Evolutionary conservation across 1,139 yeast genomes (phyloP).

Genomic region (Debaryomyces sp.): DNA sequence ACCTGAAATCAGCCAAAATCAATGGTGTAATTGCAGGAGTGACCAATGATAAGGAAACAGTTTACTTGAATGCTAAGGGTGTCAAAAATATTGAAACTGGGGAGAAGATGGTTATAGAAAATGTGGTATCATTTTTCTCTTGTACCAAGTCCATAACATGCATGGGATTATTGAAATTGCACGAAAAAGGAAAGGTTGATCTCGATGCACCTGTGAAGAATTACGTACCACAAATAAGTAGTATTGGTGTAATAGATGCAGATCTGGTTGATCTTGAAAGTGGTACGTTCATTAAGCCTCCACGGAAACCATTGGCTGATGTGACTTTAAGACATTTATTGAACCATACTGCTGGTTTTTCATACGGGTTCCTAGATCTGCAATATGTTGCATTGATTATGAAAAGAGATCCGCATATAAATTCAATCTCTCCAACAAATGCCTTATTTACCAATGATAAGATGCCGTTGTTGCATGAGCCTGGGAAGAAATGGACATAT

Average conservation of each 20-base stretch:
- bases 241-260: slow-evolving; percentile 42
- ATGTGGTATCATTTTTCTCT: slow-evolving; percentile 42
- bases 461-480: slow-evolving; percentile 52
- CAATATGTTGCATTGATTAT: slow-evolving; percentile 26
- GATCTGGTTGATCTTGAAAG: slow-evolving; percentile 34
- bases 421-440: slow-evolving; percentile 26
- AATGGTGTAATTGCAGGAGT: slow-evolving; percentile 34
- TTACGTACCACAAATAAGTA: slow-evolving; percentile 44
- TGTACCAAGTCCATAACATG: slow-evolving; percentile 54
- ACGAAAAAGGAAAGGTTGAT: slow-evolving; percentile 45
- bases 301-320: slow-evolving; percentile 34
- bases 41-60: slow-evolving; percentile 24
- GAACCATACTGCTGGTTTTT: slow-evolving; percentile 55
- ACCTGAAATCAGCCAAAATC: slow-evolving; percentile 18
- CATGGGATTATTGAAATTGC: slow-evolving; percentile 47
- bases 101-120: slow-evolving; percentile 20
- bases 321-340: slow-evolving; percentile 53
- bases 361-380: slow-evolving; percentile 46
- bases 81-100: slow-evolving; percentile 24
- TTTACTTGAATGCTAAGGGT: slow-evolving; percentile 31
- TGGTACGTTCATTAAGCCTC: slow-evolving; percentile 35
- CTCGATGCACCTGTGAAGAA: slow-evolving; percentile 45
- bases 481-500: slow-evolving; percentile 55
- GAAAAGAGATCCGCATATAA: slow-evolving; percentile 20
- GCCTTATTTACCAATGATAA: slow-evolving; percentile 30